Percentiles rank a stretch among this genome's conserved stretches.
These are phyloP conservation scores for Phytopythium litorale DNA, from an alignment of 352 stramenopile species.

Conservation along the genomic window DNA sequence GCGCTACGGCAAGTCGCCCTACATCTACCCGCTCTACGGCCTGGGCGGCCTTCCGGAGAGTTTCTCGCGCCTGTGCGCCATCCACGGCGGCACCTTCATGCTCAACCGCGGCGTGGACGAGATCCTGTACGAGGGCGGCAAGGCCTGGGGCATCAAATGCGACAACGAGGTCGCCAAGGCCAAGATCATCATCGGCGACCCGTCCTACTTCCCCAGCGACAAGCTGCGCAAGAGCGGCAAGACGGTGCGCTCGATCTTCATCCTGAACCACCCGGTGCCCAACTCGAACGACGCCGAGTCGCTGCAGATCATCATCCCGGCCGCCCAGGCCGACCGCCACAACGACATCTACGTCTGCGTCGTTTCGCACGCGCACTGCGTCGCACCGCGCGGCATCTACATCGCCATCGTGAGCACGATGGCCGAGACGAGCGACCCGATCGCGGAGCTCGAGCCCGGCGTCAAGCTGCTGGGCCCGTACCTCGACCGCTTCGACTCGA, in stretches of 20 bases:
- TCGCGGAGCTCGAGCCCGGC: conserved; percentile 93
- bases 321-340: conserved; percentile 91
- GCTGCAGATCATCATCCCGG: conserved; percentile 99
- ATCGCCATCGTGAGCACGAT: conserved; percentile 98
- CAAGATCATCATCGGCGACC: conserved; percentile 97
- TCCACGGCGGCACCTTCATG: conserved; percentile 99
- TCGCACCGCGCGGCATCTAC: conserved; percentile 96
- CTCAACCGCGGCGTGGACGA: conserved; percentile 96
- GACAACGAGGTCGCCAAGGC: conserved; percentile 96
- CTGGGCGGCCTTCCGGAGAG: conserved; percentile 97
- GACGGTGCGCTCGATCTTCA: conserved; percentile 98
- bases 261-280: conserved; percentile 98
- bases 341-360: conserved; percentile 99
- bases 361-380: conserved; percentile 93
- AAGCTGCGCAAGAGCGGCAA: conserved; percentile 93
- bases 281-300: conserved; percentile 96
- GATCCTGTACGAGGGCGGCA: conserved; percentile 92
- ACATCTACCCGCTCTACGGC: conserved; percentile 99
- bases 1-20: conserved; percentile 96
- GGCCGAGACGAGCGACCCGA: conserved; percentile 94
- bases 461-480: conserved; percentile 96
- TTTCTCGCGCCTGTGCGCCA: conserved; percentile 98
- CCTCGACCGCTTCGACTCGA: conserved; percentile 95
- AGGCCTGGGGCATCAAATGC: conserved; percentile 91
- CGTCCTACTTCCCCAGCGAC: conserved; percentile 96